phyloP scores from a whole-genome alignment of 2,329 filamentous ascomycete species.

The Neopestalotiopsis sp. region DNA sequence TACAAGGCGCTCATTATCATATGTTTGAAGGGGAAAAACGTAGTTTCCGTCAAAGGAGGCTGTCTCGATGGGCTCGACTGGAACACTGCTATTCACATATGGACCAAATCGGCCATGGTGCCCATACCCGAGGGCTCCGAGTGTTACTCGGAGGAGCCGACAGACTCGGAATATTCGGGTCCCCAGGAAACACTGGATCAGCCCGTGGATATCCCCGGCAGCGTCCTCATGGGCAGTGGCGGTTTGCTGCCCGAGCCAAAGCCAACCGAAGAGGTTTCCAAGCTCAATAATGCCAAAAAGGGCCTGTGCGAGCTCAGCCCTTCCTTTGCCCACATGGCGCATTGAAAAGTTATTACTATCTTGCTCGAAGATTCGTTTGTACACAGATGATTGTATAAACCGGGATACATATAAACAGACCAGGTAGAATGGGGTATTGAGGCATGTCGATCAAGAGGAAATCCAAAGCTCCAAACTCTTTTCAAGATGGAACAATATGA shows the following conservation, averaged over 20 bases:
- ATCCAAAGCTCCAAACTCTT: neutral
- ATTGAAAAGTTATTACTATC: neutral
- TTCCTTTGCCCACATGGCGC: neutral
- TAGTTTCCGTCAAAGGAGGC: constrained; percentile 71
- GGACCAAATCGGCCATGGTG: constrained; percentile 70
- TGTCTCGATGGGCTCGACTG: constrained; percentile 69
- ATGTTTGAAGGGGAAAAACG: constrained; percentile 54
- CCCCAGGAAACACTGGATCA: constrained; percentile 55
- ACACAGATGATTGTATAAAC: no score
- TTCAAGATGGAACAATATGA: neutral
- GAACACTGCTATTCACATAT: constrained; percentile 68
- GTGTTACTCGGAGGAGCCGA: constrained; percentile 58
- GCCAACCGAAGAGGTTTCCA: constrained; percentile 5
- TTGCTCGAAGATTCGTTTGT: no score
- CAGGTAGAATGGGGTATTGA: neutral
- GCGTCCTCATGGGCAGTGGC: constrained; percentile 40
- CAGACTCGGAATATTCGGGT: constrained; percentile 45
- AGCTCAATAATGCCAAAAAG: constrained; percentile 7
- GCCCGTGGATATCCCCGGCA: constrained; percentile 37
- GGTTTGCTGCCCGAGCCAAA: constrained; percentile 29
- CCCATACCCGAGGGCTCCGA: constrained; percentile 71
- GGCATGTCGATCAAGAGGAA: neutral
- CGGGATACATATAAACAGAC: no score
- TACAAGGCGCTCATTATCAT: neutral
- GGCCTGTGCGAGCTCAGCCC: constrained; percentile 35